Conservation (phyloP, 1,284 basidiomycete genomes). For the Heliocybe sulcata region DNA sequence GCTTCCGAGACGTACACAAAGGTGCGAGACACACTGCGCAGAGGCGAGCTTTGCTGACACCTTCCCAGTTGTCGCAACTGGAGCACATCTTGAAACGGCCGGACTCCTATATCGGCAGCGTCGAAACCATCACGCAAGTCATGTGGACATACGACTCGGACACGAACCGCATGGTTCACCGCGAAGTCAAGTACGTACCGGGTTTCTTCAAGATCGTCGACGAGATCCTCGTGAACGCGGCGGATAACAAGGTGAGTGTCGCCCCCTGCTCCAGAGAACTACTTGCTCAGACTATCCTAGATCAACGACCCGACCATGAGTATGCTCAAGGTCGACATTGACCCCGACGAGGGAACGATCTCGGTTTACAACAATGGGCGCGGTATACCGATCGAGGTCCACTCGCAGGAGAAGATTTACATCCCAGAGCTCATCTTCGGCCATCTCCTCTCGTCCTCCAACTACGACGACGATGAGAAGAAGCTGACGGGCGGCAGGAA, state of each 20-base stretch:
- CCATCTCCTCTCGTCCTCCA: conserved; percentile 91
- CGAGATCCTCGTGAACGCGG: conserved; percentile 98
- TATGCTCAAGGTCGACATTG: conserved; percentile 81
- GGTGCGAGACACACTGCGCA: conserved; percentile 34
- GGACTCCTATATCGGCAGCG: conserved; percentile 96
- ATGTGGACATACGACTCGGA: conserved; percentile 92
- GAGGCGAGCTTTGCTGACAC: neutral
- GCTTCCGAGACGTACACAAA: conserved; percentile 93
- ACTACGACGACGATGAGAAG: conserved; percentile 99
- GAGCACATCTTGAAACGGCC: conserved; percentile 97
- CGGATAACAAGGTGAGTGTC: conserved; percentile 87
- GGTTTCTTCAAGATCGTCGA: conserved; percentile 99
- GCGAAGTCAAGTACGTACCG: conserved; percentile 89
- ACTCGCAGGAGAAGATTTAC: conserved; percentile 89
- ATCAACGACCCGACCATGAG: conserved; percentile 90
- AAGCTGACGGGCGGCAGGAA: conserved; percentile 98
- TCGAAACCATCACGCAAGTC: conserved; percentile 75
- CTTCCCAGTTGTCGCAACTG: conserved; percentile 80
- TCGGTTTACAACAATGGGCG: conserved; percentile 95
- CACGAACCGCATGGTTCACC: conserved; percentile 72
- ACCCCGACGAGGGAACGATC: conserved; percentile 81
- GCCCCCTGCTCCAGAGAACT: neutral
- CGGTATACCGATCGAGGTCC: conserved; percentile 97
- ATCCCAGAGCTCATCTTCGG: conserved; percentile 99
- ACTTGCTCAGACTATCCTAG: conserved; percentile 29